Evolutionary conservation across 768 basidiomycete species (phyloP).

Genomic region (Xerocomus brunneocitrinus): DNA sequence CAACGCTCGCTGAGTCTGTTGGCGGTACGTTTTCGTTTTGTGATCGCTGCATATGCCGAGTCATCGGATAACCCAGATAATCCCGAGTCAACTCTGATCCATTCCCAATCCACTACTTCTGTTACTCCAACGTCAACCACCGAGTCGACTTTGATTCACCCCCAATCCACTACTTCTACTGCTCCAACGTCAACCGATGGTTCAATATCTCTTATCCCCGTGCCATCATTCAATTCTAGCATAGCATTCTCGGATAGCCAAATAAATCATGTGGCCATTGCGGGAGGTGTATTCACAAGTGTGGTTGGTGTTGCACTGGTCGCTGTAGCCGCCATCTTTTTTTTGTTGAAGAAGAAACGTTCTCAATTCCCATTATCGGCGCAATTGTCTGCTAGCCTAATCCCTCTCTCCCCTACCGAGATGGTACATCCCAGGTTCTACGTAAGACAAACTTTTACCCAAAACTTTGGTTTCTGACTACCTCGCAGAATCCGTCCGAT

Average conservation of each 20-base stretch:
- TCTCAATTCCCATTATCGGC: slow-evolving; percentile 16
- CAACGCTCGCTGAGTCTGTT: slow-evolving; percentile 32
- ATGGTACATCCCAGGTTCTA: slow-evolving; percentile 27
- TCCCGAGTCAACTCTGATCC: slow-evolving; percentile 41
- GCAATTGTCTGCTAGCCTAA: too few relatives aligned
- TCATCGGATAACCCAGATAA: slow-evolving; percentile 24
- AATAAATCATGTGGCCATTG: slow-evolving; percentile 48
- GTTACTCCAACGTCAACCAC: slow-evolving; percentile 5
- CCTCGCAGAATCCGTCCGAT: slow-evolving; percentile 32
- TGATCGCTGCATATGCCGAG: neutral
- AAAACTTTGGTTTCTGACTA: neutral
- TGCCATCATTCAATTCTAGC: slow-evolving; percentile 4
- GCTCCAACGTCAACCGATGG: slow-evolving; percentile 4
- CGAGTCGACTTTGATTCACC: slow-evolving; percentile 8
- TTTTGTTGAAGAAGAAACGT: slow-evolving; percentile 28
- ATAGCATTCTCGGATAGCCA: slow-evolving; percentile 1
- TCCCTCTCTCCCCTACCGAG: neutral
- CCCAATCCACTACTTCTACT: slow-evolving; percentile 24
- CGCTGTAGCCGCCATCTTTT: slow-evolving; percentile 37
- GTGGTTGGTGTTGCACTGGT: slow-evolving; percentile 45
- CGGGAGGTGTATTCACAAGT: slow-evolving; percentile 64
- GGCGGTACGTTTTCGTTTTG: slow-evolving; percentile 18
- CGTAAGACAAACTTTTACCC: slow-evolving; percentile 12
- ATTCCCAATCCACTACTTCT: slow-evolving; percentile 25
- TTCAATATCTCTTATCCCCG: slow-evolving; percentile 1